Evolutionary conservation across 1,284 basidiomycete genomes (phyloP), one percentile per base, ranked within the genome.

Genomic region (Boletus sp.): DNA sequence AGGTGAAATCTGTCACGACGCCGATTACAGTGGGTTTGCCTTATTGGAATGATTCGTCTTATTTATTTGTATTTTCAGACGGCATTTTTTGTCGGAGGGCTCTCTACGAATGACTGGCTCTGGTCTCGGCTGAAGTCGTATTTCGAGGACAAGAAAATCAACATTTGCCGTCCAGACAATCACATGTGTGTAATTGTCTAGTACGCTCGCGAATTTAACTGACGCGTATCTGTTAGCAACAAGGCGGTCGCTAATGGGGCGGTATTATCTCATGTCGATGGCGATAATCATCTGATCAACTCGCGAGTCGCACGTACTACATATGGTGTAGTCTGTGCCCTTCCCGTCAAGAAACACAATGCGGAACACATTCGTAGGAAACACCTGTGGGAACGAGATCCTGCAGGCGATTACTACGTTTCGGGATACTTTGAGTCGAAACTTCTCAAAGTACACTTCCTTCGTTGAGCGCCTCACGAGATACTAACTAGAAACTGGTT

Each of bases 201-300:
- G 13, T 10, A 4, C 35, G 14, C 29, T 30, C 22, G 3, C 12
- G 6, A 2, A 1, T 10, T 19, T 36, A 12, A 10, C 33, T 54
- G 20, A 57, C 8, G 12, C 5, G 0, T n/a, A 44, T 38, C 16
- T 6, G 13, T 10, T 16, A 77, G 76, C 16, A 76, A 74, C 44
- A 78, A 78, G 54, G 76, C 75, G 0, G 77, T 78, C 2, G 71
- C 76, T 0, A 71, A 78, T 44, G 77, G 77, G 2, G 76, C 73
- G 0, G 65, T 78, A 4, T 75, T 72, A 4, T 78, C 71, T 51
- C 19, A 12, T 6, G 4, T 22, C 22, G 22, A 22, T 4, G 22
- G 22, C 6, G 22, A 6, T 22, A 22, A 22, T 22, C 22, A 22
- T 22, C 22, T 22, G 6, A 6, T 22, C 22, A 6, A 3, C 22